Evolutionary conservation across 2,329 filamentous ascomycete genomes (phyloP).

Genomic region (Trichoderma sp.): DNA sequence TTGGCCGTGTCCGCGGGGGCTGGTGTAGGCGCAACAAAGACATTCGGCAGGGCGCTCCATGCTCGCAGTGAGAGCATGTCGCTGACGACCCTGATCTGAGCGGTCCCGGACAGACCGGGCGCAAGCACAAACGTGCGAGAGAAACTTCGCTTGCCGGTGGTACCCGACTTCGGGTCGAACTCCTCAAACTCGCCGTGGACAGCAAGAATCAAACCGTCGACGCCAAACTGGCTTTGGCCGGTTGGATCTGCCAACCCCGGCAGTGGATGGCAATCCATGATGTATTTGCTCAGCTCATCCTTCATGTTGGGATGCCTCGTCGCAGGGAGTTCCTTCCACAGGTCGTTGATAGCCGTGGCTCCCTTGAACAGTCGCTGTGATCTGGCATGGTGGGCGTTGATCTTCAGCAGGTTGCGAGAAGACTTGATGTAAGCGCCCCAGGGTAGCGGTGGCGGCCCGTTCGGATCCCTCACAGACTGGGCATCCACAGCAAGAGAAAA

Average conservation of each 20-base stretch:
- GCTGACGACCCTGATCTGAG: conserved; percentile 72
- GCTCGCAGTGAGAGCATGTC: conserved; percentile 76
- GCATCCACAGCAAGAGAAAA: conserved; percentile 78
- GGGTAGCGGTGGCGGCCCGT: conserved; percentile 50
- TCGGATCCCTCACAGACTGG: conserved; percentile 52
- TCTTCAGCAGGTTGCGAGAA: conserved; percentile 75
- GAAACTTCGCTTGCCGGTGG: conserved; percentile 72
- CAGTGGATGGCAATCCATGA: conserved; percentile 78
- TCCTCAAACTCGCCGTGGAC: conserved; percentile 88
- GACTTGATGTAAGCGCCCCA: conserved; percentile 77
- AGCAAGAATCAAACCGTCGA: conserved; percentile 75
- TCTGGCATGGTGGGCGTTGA: conserved; percentile 62
- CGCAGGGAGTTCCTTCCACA: conserved; percentile 70
- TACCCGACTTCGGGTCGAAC: conserved; percentile 57
- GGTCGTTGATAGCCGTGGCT: conserved; percentile 62
- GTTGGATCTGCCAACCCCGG: conserved; percentile 71
- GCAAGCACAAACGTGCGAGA: conserved; percentile 80
- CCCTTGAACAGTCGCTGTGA: conserved; percentile 69
- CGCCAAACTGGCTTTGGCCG: conserved; percentile 64
- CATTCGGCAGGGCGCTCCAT: conserved; percentile 56
- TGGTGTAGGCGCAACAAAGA: conserved; percentile 41
- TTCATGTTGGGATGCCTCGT: conserved; percentile 75
- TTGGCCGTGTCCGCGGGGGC: conserved; percentile 34
- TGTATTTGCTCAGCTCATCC: conserved; percentile 70
- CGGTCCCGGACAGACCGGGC: conserved; percentile 66